These are phyloP conservation scores for Asterophora parasitica DNA, from an alignment of 768 basidiomycete species.

Conservation along the genomic window DNA sequence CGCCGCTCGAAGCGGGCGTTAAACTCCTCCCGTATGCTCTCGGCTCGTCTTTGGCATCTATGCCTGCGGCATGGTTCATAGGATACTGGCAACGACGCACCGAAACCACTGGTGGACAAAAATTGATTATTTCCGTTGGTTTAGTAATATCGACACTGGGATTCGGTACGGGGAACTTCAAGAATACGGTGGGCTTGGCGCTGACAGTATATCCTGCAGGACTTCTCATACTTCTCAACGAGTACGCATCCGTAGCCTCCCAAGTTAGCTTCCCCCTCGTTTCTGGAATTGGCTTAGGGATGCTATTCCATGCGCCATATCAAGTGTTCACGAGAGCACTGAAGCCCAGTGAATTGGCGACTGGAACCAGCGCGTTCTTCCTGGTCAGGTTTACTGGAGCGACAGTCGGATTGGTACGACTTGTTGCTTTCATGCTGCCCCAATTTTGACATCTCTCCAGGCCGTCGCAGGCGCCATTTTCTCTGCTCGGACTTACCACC, in stretches of 20 bases:
- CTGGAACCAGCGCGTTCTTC: constrained; percentile 84
- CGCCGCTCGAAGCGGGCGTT: constrained; percentile 69
- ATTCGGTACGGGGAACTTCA: constrained; percentile 50
- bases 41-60: constrained; percentile 78
- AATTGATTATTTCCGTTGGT: constrained; percentile 57
- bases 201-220: constrained; percentile 36
- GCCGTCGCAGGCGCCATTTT: constrained; percentile 75
- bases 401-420: constrained; percentile 70
- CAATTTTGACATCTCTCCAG: constrained; percentile 34
- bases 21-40: constrained; percentile 80
- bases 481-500: constrained; percentile 43
- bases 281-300: constrained; percentile 73
- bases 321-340: constrained; percentile 71
- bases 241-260: constrained; percentile 36
- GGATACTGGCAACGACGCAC: constrained; percentile 57
- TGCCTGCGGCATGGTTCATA: constrained; percentile 85
- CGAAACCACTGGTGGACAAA: constrained; percentile 58
- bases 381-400: constrained; percentile 84
- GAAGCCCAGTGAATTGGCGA: constrained; percentile 61
- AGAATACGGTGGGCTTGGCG: background rate
- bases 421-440: constrained; percentile 1
- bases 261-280: constrained; percentile 63
- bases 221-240: constrained; percentile 59
- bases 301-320: constrained; percentile 84
- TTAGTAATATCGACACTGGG: constrained; percentile 63